Evolutionary conservation across 2,329 filamentous ascomycete species (phyloP), one percentile per base, ranked within the genome.

Genomic region (Stagonosporopsis vannaccii): DNA sequence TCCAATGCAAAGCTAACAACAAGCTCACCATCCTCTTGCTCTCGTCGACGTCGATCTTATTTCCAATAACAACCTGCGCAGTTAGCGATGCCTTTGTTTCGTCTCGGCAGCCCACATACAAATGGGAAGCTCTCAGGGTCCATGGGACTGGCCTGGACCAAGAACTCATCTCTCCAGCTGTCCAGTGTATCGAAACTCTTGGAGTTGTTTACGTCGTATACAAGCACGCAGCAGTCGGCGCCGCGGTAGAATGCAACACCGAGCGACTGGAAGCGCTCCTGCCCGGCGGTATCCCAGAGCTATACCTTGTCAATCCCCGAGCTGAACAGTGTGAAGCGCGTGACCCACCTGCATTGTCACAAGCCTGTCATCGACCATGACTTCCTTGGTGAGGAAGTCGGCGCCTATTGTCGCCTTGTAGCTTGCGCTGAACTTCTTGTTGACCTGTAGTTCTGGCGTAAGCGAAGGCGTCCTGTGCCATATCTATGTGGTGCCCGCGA

Each of bases 371-470:
- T 98, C 95, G 51, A 99, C 94, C 63, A 97, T 83, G 36, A 99
- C 95, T 82, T 99, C 95, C 78, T 97, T 96, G 53, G 95, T 99
- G 59, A 99, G 84, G 80, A 99, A 99, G 79, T 99, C 95, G 77
- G 95, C 95, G 67, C 95, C 95, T 77, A 99, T 99, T 41, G 95
- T 99, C 58, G 95, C 95, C 82, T 99, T 99, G 87, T 99, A 99
- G 82, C 93, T 97, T 67, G 93, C 94, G 77, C 93, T 97, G 84
- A 99, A 99, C 79, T 99, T 98, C 83, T 99, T 99, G 85, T 99
- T 99, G 86, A 99, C 94, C 94, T 98, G 67, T 36, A 22, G 15
- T 15, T 5, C 2, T n/a, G 19, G 51, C 51, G 48, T 69, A 32
- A 70, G 66, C 57, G 13, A 11, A 11, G 6, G 20, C 6, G 13